phyloP scores from a whole-genome alignment of 2,329 filamentous ascomycete genomes.

The Teratosphaeria epicoccoides region DNA sequence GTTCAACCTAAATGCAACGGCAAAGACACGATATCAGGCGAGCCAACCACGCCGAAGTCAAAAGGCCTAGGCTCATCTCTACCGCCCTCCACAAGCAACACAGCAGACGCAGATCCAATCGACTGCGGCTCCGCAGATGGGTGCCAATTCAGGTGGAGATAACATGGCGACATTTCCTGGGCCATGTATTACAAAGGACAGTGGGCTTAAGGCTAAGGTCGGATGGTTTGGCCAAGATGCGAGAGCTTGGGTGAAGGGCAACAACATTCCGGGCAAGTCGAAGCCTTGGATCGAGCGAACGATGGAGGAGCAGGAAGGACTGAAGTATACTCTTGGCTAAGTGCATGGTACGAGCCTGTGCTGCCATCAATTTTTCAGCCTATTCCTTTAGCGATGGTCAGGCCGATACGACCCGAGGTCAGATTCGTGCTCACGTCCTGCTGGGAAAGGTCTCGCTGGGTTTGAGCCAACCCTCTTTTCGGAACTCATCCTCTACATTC shows the following conservation, averaged over 20 bases:
- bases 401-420: too few relatives aligned
- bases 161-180: too few relatives aligned
- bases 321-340: background rate
- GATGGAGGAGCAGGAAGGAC: background rate
- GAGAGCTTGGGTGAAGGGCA: background rate
- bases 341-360: background rate
- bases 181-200: too few relatives aligned
- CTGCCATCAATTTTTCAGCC: too few relatives aligned
- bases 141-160: too few relatives aligned
- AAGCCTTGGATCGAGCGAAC: background rate
- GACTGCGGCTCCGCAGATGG: too few relatives aligned
- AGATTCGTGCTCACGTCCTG: too few relatives aligned
- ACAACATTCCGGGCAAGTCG: background rate
- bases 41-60: background rate
- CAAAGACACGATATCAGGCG: background rate
- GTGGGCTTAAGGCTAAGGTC: background rate
- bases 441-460: background rate
- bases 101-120: background rate
- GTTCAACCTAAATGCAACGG: background rate
- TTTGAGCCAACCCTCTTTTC: too few relatives aligned
- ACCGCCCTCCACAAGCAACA: background rate
- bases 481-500: too few relatives aligned
- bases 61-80: background rate
- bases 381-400: background rate
- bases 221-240: background rate